A percentile compares a stretch with the other conserved stretches of the same genome.
Conservation (phyloP, 2,329 filamentous ascomycete genomes). For the Ophioceras dolichostomum region DNA sequence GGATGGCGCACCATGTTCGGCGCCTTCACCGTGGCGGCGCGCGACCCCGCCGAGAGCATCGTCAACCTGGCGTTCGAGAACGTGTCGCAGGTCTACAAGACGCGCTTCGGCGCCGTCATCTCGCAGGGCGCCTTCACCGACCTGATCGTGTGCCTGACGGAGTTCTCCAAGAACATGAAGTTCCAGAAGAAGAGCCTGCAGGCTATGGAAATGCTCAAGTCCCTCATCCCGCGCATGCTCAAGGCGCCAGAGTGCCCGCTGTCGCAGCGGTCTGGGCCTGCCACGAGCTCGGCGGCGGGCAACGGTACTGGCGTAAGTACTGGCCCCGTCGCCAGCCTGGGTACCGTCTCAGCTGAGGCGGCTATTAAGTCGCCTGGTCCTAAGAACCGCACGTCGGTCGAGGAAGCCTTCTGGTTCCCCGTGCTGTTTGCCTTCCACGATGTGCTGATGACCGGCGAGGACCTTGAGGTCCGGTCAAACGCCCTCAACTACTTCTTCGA, state of each 20-base stretch:
- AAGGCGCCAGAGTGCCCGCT: constrained; percentile 91
- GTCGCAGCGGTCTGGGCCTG: constrained; percentile 46
- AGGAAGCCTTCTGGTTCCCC: constrained; percentile 98
- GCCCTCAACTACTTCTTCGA: constrained; percentile 97
- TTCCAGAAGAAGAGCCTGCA: constrained; percentile 98
- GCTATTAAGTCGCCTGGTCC: constrained; percentile 32
- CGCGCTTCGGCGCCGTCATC: constrained; percentile 89
- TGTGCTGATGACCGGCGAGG: constrained; percentile 97
- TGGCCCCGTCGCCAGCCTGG: too few species aligned
- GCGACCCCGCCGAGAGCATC: constrained; percentile 87
- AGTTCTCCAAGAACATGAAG: constrained; percentile 96
- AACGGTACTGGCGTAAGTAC: too few species aligned
- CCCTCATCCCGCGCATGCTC: constrained; percentile 87
- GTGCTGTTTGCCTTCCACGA: constrained; percentile 98
- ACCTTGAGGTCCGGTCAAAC: constrained; percentile 83
- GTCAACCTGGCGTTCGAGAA: constrained; percentile 97
- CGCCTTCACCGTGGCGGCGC: constrained; percentile 90
- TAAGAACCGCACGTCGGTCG: constrained; percentile 71
- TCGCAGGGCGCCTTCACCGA: constrained; percentile 95
- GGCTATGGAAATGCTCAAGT: constrained; percentile 89
- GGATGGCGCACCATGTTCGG: constrained; percentile 99
- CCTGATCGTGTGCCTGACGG: constrained; percentile 87
- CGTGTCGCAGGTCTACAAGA: constrained; percentile 90
- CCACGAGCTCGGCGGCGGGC: constrained; percentile 7
- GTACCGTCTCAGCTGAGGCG: constrained; percentile 22